Evolutionary conservation across 371 early-diverging fungal species (phyloP), one percentile per base, ranked within the genome.

Genomic region (Rhizopus sp.): DNA sequence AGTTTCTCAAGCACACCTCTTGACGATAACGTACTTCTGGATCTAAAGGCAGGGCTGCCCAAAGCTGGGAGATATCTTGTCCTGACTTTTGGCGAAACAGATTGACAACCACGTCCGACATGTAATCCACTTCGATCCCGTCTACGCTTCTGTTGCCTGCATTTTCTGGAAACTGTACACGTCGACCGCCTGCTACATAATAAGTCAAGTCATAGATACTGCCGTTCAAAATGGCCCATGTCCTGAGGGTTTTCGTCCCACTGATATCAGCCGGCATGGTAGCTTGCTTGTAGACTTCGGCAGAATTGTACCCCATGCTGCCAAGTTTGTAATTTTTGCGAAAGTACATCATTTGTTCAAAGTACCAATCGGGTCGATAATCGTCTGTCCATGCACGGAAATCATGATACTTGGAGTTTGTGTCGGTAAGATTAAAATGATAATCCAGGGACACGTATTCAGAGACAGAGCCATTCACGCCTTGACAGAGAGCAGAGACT

Each of bases 1-100:
- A 72, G 50, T 87, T 84, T 50, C 89, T 80, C 63, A 97, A 68
- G 69, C 97, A 97, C 5, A 68, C 72, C 48, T 76, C 38, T 51
- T 80, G 78, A 10, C 70, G 59, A n/a, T 48, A 53, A 8, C 68
- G 77, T 42, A 62, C 56, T 16, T 50, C 73, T 37, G 17, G 41
- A 23, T 60, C 66, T 30, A 76, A 10, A 0, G 73, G 66, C 17
- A 82, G 53, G 4, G 72, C 62, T 53, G 84, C 78, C 64, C 84
- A 87, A 40, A 69, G 65, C 42, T 82, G 72, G 8, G 89, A 75
- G 39, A 89, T 82, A 60, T 90, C 89, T 31, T 77, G 72, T 7
- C 88, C 88, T 4, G 82, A 70, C n/a, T 84, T 66, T 60, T 77
- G 77, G 41, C 64, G 69, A 66, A 89, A 91, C 45, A 89, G 69